These are phyloP conservation scores for Phytophthora syringae DNA, from an alignment of 352 stramenopile species.

Conservation along the genomic window DNA sequence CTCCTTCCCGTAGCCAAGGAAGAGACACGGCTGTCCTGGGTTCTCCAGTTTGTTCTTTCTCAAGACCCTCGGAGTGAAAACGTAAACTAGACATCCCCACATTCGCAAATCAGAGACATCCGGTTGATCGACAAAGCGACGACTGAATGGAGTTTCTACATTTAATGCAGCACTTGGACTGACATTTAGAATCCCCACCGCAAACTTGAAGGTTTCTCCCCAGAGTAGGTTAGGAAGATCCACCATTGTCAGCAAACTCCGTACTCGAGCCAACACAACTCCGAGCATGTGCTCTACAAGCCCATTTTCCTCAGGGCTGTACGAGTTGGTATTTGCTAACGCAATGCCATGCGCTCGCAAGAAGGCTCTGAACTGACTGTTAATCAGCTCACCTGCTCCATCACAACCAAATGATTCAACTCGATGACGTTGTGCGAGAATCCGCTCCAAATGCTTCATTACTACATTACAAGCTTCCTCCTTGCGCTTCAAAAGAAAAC, in stretches of 20 bases:
- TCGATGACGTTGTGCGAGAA: neutral
- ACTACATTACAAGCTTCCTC: constrained; percentile 1
- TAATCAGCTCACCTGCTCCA: neutral
- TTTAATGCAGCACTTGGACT: constrained; percentile 6
- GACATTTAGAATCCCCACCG: constrained; percentile 3
- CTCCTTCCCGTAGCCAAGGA: constrained; percentile 5
- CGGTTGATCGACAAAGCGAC: too few species aligned
- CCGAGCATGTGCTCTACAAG: neutral
- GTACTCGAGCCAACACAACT: neutral
- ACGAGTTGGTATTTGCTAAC: neutral
- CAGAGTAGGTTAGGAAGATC: neutral
- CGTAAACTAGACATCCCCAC: constrained; percentile 8
- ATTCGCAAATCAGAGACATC: neutral
- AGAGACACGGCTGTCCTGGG: neutral
- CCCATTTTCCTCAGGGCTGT: neutral
- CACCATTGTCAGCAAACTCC: neutral
- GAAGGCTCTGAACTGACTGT: neutral
- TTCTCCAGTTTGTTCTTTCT: constrained; percentile 16
- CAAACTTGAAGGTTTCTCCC: neutral
- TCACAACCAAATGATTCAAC: constrained; percentile 8
- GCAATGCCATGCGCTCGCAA: neutral
- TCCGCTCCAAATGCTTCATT: constrained; percentile 8
- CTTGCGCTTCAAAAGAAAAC: constrained; percentile 6
- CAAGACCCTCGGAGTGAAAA: constrained; percentile 11
- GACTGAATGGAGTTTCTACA: constrained; percentile 10